Percentiles rank a stretch among this genome's conserved stretches.
Evolutionary conservation across 164 flowering plant species (phyloP).

Genomic region (Berberis vulgaris): DNA sequence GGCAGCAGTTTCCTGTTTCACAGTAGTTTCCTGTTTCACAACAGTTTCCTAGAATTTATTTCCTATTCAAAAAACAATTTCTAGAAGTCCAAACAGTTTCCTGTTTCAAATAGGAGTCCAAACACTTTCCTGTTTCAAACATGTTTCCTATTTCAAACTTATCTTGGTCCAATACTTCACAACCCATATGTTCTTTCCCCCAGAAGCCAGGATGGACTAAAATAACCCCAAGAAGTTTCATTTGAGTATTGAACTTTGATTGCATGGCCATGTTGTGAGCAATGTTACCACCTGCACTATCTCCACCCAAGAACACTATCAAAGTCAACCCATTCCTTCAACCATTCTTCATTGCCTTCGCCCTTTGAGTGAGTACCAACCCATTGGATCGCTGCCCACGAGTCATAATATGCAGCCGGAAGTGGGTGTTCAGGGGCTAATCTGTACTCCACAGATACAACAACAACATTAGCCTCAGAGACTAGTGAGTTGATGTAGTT

Average conservation of each 20-base stretch:
- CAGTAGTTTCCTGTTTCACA: too few relatives aligned
- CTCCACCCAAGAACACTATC: conserved; percentile 27
- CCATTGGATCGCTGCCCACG: neutral
- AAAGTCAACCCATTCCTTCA: conserved; percentile 21
- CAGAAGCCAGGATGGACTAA: conserved; percentile 18
- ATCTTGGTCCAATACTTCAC: neutral
- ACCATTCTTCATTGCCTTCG: conserved; percentile 14
- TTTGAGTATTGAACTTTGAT: neutral
- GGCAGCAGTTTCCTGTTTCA: too few relatives aligned
- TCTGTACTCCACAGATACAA: neutral
- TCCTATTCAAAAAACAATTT: too few relatives aligned
- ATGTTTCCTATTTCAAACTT: too few relatives aligned
- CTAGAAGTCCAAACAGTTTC: too few relatives aligned
- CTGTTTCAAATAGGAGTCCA: too few relatives aligned
- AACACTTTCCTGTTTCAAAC: too few relatives aligned
- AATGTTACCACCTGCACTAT: conserved; percentile 35
- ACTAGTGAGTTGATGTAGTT: neutral
- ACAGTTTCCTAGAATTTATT: too few relatives aligned
- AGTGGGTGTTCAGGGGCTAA: neutral
- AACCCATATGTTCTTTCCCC: conserved; percentile 3
- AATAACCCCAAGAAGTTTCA: conserved; percentile 8
- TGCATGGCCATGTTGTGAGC: conserved; percentile 25
- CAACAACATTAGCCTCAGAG: neutral
- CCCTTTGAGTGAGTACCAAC: neutral
- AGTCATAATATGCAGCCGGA: neutral